A percentile compares a stretch with the other conserved stretches of the same genome.
Conservation (phyloP, 441 rosid genomes). For the Bocquillonia castaneifolia region DNA sequence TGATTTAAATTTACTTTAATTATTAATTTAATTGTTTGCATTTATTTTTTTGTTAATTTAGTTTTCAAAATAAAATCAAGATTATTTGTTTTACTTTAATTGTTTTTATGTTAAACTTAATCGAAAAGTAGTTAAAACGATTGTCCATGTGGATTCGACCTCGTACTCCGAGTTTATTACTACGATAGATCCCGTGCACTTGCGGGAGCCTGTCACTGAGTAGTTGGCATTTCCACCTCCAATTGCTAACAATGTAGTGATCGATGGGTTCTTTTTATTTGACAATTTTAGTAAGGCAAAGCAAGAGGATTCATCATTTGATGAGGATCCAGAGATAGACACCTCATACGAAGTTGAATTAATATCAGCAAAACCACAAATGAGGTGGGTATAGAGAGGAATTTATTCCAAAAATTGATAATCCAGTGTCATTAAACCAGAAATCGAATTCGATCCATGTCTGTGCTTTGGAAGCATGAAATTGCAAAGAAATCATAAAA, state of each 20-base stretch:
- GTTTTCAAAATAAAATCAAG: too few relatives aligned
- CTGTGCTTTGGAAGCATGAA: constrained; percentile 6
- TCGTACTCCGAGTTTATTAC: too few relatives aligned
- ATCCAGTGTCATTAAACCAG: constrained; percentile 11
- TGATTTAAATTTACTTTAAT: too few relatives aligned
- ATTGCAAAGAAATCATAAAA: not conserved
- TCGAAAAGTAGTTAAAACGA: too few relatives aligned
- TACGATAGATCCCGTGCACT: too few relatives aligned
- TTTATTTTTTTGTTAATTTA: too few relatives aligned
- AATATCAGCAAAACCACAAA: constrained; percentile 25
- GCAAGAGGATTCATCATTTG: not conserved
- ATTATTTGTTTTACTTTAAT: too few relatives aligned
- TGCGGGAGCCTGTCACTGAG: too few relatives aligned
- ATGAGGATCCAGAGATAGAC: constrained; percentile 1
- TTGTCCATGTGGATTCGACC: too few relatives aligned
- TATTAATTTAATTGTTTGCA: too few relatives aligned
- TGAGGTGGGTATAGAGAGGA: constrained; percentile 34
- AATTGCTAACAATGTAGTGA: constrained; percentile 27
- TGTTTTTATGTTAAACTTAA: too few relatives aligned
- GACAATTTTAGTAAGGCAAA: constrained; percentile 19
- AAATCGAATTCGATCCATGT: constrained; percentile 30
- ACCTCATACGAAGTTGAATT: constrained; percentile 24
- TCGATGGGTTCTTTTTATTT: constrained; percentile 27
- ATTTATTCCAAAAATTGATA: constrained; percentile 22
- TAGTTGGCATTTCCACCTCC: constrained; percentile 9